Evolutionary conservation across 1,284 basidiomycete species (phyloP), one percentile per base, ranked within the genome.

Genomic region (Cutaneotrichosporon curvatum): DNA sequence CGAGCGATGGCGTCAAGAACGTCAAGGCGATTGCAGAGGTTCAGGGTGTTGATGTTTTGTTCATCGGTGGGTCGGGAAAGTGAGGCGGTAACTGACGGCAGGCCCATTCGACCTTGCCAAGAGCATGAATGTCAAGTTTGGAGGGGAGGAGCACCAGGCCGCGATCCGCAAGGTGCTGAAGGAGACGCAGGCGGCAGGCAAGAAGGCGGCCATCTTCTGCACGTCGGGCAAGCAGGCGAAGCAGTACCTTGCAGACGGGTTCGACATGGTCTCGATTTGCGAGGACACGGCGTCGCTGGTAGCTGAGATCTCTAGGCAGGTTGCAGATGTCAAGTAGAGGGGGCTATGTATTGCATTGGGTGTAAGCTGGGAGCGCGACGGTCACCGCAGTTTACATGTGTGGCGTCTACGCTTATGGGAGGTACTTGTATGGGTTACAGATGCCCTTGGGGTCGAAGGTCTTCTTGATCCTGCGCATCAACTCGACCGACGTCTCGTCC

Each of bases 401-500:
- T 28, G 7, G 25, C 25, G 12, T 28, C 8, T 28, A 28, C 12
- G 7, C 12, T 20, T 25, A 51, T 4, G 39, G 23, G 11, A 53
- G 65, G 48, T 69, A 72, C 56, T 72, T 67, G 55, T 71, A 71
- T 23, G 68, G 65, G 51, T 69, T 95, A 79, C 97, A 83, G 61
- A 98, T 86, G 4, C 86, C 84, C 41, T 83, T 79, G 4, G 89
- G 87, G 71, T 98, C 95, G 63, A 96, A 92, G 14, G 91, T 64
- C n/a, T 79, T 67, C 73, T 97, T 96, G 65, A 98, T 81, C 69
- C 78, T 81, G 72, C 81, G 85, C 94, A 99, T 98, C 75, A 83
- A 76, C 45, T 81, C 82, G 60, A 96, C 84, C 57, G 84, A 87
- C 21, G 81, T 78, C 14, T 77, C 74, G 53, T 77, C 79, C 74